A percentile compares a stretch with the other conserved stretches of the same genome.
Evolutionary conservation across 495 filamentous ascomycete species (phyloP).

Genomic region (Daldinia loculata): DNA sequence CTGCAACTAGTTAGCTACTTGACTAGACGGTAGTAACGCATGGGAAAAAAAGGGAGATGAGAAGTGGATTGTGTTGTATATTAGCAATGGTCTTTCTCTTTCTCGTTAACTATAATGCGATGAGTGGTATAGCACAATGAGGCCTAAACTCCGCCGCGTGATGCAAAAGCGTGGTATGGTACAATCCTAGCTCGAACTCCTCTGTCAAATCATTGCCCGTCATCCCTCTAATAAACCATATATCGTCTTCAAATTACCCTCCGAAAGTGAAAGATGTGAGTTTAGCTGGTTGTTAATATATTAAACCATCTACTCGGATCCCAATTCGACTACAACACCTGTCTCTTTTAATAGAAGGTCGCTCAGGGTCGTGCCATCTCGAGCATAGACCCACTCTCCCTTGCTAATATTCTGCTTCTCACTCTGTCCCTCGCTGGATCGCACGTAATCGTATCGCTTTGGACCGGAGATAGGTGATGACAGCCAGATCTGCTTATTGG

Average conservation of each 20-base stretch:
- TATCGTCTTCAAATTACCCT: not conserved
- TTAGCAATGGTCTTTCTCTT: not conserved
- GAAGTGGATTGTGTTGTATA: not conserved
- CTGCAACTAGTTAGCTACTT: not conserved
- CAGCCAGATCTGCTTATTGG: constrained; percentile 97
- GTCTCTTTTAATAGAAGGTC: constrained; percentile 77
- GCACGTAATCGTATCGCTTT: constrained; percentile 89
- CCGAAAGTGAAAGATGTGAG: not conserved
- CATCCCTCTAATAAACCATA: not conserved
- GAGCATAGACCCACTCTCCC: constrained; percentile 84
- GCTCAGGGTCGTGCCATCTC: constrained; percentile 78
- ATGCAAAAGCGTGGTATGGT: constrained; percentile 21
- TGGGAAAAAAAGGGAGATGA: not conserved
- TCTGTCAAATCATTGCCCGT: not conserved
- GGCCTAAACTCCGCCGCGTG: not conserved
- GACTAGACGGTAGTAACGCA: not conserved
- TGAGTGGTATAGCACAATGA: constrained; percentile 25
- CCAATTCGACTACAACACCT: constrained; percentile 52
- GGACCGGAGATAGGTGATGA: constrained; percentile 91
- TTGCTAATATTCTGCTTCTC: constrained; percentile 75
- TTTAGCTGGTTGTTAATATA: not conserved
- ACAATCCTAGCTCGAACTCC: constrained; percentile 13
- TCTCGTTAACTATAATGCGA: not conserved
- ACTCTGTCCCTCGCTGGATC: constrained; percentile 71
- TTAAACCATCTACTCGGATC: not conserved